Base-by-base conservation (phyloP, 2,329 filamentous ascomycete genomes). In the Seiridium unicorne region DNA sequence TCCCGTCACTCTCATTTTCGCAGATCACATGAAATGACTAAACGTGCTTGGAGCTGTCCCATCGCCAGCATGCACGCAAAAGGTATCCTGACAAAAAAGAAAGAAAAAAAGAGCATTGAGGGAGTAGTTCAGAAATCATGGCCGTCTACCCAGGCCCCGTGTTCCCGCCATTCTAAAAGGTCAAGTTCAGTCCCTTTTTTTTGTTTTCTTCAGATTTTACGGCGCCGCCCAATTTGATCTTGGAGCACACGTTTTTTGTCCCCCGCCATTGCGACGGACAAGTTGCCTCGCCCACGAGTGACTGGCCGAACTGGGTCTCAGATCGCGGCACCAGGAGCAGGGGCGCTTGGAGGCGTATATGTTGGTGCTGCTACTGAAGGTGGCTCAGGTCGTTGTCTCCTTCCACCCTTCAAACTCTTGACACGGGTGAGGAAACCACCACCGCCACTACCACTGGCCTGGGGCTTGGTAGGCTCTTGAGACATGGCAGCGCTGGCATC, bases 381-480 rank as follows among this genome's bases (percentile, higher is more conserved):
- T 66, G 66, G 71, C 63, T 69, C 72, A 64, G 72, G 76, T 60
- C 72, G 74, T 68, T 75, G 77, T 64, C 85, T 81, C 64, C 88
- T 82, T 38, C 86, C 86, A 55, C 89, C 89, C 79, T 92, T 93
- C 75, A 95, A 77, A 74, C 89, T 92, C 83, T 91, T 93, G 78
- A 95, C 91, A 58, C 92, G 85, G 57, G 85, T 90, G 63, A 96
- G 73, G 63, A 96, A 88, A 2, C 91, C 89, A 51, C 44, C 51
- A 51, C 84, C 83, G 49, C 79, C 77, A 2, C 91, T 89, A 51
- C 44, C 51, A 51, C 84, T 84, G 49, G 79, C 77, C 53, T 64
- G 64, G 9, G 74, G 73, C 70, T 80, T 79, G 66, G 76, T 72
- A 66, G 73, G 71, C 64, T 74, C 26, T 35, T 26, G 18, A 54